Base-by-base conservation (phyloP, 2,329 filamentous ascomycete species). In the Whalleya microplaca region DNA sequence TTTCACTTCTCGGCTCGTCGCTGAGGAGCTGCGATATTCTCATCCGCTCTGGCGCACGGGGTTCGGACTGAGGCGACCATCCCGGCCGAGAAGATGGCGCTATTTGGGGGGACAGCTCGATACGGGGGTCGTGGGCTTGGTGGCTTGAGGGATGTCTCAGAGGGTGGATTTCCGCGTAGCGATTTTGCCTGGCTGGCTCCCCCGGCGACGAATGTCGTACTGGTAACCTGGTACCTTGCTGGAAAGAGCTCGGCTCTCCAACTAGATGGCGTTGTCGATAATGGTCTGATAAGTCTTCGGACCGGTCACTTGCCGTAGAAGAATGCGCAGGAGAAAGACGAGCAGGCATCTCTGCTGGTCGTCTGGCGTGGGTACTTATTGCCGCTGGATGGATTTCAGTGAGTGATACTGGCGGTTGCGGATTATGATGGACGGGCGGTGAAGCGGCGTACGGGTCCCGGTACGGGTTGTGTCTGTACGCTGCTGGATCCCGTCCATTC, bases 11-110 rank as follows among this genome's bases (percentile, higher is more conserved):
- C 18, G 66, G 64, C 3, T 70, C 68, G 42, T 62, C 61, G 51
- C 64, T 71, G 45, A 72, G 56, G 9, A 72, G 47, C 40, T 69
- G 65, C 16, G 69, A 68, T 53, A 72, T 72, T 48, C 63, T 69
- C 65, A 72, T 69, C 45, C 67, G 61, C 48, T 69, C 65, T 6
- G 68, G 58, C 45, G 58, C 59, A 40, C 67, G 67, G 32, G 56
- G 45, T 46, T 66, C 68, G 20, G 63, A 43, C n/a, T 59, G 65
- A 16, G 68, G 51, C 10, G 64, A 59, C 64, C 63, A 65, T 46
- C 56, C 45, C 43, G 61, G 63, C 29, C 53, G 64, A 49, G 59
- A 59, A 16, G 64, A 37, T 23, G 56, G 60, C 37, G 56, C 55
- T 21, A 56, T 43, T 51, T 55, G 64, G 10, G 59, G 62, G 37